Base-by-base conservation (phyloP, 176 grass and related monocot species). In the Oropetium thomaeum region DNA sequence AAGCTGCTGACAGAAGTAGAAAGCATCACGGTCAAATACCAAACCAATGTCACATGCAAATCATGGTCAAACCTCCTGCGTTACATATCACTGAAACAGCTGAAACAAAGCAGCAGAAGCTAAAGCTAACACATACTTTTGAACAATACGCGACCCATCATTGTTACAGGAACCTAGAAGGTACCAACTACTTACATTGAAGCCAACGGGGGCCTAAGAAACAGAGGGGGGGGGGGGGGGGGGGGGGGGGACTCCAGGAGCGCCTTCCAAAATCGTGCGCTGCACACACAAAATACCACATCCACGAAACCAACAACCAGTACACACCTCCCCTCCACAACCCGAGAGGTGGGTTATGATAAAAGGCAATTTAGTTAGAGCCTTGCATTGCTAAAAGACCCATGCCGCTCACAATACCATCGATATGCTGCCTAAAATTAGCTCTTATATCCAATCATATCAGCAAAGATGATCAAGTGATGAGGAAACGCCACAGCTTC, bases 401-500 rank as follows among this genome's bases (percentile, higher is more conserved):
- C 5, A 10, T 28, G 19, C 58, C 25, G 72, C 58, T 62, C 20
- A 9, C 39, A 75, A 75, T 33, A 69, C 64, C n/a, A 45, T 75
- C 77, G 61, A 60, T 63, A 38, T 48, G 61, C 80, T 83, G 75
- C 75, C 80, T 88, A 79, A 44, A 64, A 47, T 79, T 79, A 83
- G 69, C 81, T 49, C 77, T 89, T 58, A 67, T 85, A 69, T 65
- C 35, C 70, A 77, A 77, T 77, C 59, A 62, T n/a, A 40, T 4
- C 29, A 8, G 15, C 22, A 59, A 53, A 65, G 13, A 9, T 39
- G 29, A 63, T 90, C 82, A 89, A 63, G 92, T 99, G 59, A 95
- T 88, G 58, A 99, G 82, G 49, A 99, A 99, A 19, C 85, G 90
- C 92, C 96, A 99, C 43, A 99, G 22, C 71, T 95, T 99, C 70